Evolutionary conservation across 2,329 filamentous ascomycete species (phyloP).

Genomic region (Lachnellula arida): DNA sequence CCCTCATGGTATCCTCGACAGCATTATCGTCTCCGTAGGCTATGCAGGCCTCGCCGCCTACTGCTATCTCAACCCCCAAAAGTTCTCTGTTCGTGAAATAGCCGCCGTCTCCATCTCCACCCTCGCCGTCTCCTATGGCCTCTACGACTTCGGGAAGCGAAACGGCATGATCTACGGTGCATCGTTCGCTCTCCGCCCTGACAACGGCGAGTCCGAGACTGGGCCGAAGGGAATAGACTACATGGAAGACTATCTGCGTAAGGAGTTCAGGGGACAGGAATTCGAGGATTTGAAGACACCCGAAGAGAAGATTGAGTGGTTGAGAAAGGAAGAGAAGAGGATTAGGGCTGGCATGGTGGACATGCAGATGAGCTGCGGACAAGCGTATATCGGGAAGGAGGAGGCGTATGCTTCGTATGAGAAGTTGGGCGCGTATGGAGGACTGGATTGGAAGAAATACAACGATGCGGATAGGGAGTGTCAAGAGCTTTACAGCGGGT

Average conservation of each 20-base stretch:
- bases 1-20: slow-evolving; percentile 6
- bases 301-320: slow-evolving; percentile 13
- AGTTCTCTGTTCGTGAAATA: slow-evolving; percentile 7
- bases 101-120: slow-evolving; percentile 6
- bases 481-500: neutral
- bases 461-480: slow-evolving; percentile 10
- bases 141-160: slow-evolving; percentile 13
- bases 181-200: slow-evolving; percentile 2
- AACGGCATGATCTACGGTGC: slow-evolving; percentile 12
- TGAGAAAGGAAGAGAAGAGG: slow-evolving; percentile 33
- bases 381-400: slow-evolving; percentile 17
- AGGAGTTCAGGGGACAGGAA: slow-evolving; percentile 10
- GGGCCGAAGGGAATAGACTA: neutral
- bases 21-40: slow-evolving; percentile 7
- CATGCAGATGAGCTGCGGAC: slow-evolving; percentile 12
- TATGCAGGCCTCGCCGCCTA: slow-evolving; percentile 10
- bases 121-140: slow-evolving; percentile 4
- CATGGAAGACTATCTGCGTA: slow-evolving; percentile 29
- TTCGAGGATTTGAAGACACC: slow-evolving; percentile 6
- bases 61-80: slow-evolving; percentile 1
- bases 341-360: slow-evolving; percentile 28
- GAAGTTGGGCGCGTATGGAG: slow-evolving; percentile 14
- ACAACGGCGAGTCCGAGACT: too few species aligned
- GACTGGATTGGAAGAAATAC: slow-evolving; percentile 16
- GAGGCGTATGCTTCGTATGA: slow-evolving; percentile 16